Conservation (phyloP, 2,329 filamentous ascomycete genomes). For the Cordyceps cateniannulata region DNA sequence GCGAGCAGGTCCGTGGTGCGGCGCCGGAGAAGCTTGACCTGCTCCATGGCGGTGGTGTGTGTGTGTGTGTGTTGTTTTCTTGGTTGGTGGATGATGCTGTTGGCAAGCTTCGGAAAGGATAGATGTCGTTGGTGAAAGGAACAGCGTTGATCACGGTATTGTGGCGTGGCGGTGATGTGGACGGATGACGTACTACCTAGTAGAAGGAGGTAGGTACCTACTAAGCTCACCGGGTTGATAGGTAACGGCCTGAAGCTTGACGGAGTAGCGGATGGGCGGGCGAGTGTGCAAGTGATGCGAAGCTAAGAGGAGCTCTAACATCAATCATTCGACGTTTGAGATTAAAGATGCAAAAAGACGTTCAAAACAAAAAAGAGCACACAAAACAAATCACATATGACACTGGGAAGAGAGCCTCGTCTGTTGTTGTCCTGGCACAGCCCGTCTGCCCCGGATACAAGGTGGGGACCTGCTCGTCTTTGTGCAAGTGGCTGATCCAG, state of each 20-base stretch:
- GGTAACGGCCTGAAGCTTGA: background rate
- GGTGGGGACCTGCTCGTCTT: background rate
- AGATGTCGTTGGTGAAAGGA: background rate
- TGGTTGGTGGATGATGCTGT: background rate
- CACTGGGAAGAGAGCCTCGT: background rate
- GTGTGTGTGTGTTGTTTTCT: background rate
- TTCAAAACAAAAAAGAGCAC: background rate
- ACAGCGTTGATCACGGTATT: background rate
- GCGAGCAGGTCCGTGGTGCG: conserved; percentile 48
- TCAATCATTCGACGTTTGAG: background rate
- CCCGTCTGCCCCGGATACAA: background rate
- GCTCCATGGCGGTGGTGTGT: conserved; percentile 38
- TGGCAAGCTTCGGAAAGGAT: background rate
- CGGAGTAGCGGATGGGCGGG: no score
- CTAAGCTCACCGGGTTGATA: background rate
- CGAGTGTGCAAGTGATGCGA: background rate
- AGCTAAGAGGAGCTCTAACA: background rate
- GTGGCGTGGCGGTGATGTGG: background rate
- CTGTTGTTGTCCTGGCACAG: background rate
- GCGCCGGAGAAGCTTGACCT: conserved; percentile 46
- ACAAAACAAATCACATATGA: background rate
- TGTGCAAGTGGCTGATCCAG: background rate
- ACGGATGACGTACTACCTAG: background rate
- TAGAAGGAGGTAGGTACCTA: background rate
- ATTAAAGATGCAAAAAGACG: background rate